These are phyloP conservation scores for Termitomyces sp. DNA, from an alignment of 768 basidiomycete species.

Conservation along the genomic window DNA sequence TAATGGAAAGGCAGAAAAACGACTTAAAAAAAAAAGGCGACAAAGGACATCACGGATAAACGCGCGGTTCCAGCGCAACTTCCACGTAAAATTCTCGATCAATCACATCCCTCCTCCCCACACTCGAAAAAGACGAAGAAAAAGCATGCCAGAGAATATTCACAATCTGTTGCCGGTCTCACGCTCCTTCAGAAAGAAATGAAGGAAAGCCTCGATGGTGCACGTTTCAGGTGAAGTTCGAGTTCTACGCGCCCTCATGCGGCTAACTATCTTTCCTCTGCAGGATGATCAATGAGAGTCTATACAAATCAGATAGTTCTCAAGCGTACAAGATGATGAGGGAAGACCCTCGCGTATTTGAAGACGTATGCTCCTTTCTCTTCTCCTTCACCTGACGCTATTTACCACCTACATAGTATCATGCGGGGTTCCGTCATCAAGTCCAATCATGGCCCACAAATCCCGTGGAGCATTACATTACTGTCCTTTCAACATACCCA, in stretches of 20 bases:
- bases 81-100: neutral
- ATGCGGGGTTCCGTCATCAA: conserved; percentile 87
- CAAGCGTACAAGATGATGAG: conserved; percentile 81
- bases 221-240: conserved; percentile 74
- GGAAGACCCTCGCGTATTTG: conserved; percentile 74
- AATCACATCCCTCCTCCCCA: neutral
- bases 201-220: conserved; percentile 79
- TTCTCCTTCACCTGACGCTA: conserved; percentile 1
- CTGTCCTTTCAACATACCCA: conserved; percentile 60
- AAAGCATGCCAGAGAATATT: conserved; percentile 1
- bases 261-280: neutral
- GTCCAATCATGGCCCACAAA: conserved; percentile 93
- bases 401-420: conserved; percentile 61
- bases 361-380: conserved; percentile 57
- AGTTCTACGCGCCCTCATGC: neutral
- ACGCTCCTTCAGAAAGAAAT: conserved; percentile 76
- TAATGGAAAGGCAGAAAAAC: neutral
- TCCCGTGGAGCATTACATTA: conserved; percentile 82
- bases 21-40: neutral
- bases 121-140: conserved; percentile 14
- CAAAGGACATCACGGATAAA: neutral
- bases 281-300: conserved; percentile 87
- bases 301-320: conserved; percentile 84
- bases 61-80: neutral
- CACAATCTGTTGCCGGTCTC: conserved; percentile 29